These are phyloP conservation scores for Candida pseudoviswanathii DNA, from an alignment of 1,139 yeast species.

Conservation along the genomic window DNA sequence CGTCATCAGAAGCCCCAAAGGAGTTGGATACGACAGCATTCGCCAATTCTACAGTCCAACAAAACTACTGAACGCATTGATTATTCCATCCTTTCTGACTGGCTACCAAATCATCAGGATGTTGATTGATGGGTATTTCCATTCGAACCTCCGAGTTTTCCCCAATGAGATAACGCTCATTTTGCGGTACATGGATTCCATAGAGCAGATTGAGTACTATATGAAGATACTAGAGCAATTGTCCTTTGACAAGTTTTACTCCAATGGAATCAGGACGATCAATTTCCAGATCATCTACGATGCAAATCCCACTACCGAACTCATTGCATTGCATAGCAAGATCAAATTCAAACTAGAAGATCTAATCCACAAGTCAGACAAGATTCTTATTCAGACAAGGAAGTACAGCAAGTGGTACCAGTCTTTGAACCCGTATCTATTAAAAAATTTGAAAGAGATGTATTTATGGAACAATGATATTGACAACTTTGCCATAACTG, in stretches of 20 bases:
- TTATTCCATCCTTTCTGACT: conserved; percentile 1
- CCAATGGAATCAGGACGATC: conserved; percentile 13
- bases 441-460: conserved; percentile 20
- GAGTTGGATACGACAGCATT: conserved; percentile 7
- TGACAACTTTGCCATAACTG: conserved; percentile 14
- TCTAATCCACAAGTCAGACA: conserved; percentile 18
- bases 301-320: conserved; percentile 7
- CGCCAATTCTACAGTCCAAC: not conserved
- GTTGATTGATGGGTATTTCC: conserved; percentile 6
- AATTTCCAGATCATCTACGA: conserved; percentile 21
- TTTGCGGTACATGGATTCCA: conserved; percentile 9
- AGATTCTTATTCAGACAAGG: conserved; percentile 18
- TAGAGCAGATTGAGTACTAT: conserved; percentile 14
- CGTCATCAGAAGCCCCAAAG: conserved; percentile 1
- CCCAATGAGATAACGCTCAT: conserved; percentile 20
- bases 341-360: conserved; percentile 19
- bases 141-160: conserved; percentile 11
- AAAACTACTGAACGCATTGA: conserved; percentile 4
- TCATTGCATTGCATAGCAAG: conserved; percentile 11
- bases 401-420: conserved; percentile 4
- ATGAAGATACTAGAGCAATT: conserved; percentile 22
- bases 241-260: conserved; percentile 20
- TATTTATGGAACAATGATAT: conserved; percentile 23
- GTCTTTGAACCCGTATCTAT: conserved; percentile 15
- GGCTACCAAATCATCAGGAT: conserved; percentile 9